Base-by-base conservation (phyloP, 2,329 filamentous ascomycete species). In the Cladosporium sp. region DNA sequence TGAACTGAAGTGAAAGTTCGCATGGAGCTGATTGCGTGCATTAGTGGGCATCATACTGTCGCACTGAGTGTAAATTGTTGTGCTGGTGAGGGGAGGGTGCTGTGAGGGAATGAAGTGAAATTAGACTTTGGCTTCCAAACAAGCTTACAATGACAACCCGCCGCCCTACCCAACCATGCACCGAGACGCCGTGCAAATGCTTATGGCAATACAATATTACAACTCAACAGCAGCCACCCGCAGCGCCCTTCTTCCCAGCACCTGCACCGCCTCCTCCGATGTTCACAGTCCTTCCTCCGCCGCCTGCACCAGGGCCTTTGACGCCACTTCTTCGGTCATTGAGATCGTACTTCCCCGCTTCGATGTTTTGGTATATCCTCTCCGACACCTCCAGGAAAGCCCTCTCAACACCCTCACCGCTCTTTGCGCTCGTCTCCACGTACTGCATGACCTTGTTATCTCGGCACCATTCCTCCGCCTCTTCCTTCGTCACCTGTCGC, bases 401-500 rank as follows among this genome's bases (percentile, higher is more conserved):
- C 59, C 84, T 81, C 69, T 99, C 93, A 30, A 99, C 93, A 44
- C 89, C 89, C 66, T 95, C 89, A 47, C 93, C 93, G 55, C 86
- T 95, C 77, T 97, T 99, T 43, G 93, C 93, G 58, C 86, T 91
- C 34, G 93, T 99, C 75, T 99, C 93, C 56, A 97, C 89, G 67
- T 97, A 97, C 66, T 91, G 84, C 65, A 96, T 82, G 20, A 97
- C 85, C 52, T 88, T 88, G 69, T 97, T 96, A 58, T 78, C 73
- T 54, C 78, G 78, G 54, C 90, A 95, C 93, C 93, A 99, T 53
- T 87, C 87, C 64, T 92, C 84, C 2, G 93, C 93, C 72, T 97
- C 92, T 58, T 86, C 79, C 47, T 75, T 76, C 1, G 86, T 88
- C 20, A 97, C 90, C 66, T 95, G 86, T 51, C 92, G 80, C 71